These are phyloP conservation scores for Fusarium sp. DNA, from an alignment of 2,329 filamentous ascomycete genomes.

Conservation along the genomic window DNA sequence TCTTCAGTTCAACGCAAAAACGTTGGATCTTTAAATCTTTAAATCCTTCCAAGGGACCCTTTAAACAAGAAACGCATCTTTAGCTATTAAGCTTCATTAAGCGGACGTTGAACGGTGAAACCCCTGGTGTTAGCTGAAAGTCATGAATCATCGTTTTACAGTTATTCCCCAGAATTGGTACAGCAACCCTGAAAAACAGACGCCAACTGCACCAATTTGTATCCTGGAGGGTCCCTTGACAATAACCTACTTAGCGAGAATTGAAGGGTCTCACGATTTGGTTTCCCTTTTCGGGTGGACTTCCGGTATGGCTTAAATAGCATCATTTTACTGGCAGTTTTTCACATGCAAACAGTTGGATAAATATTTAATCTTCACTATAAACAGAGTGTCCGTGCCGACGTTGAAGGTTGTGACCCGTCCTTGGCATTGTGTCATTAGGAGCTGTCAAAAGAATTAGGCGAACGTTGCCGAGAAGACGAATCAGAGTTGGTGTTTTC, in stretches of 20 bases:
- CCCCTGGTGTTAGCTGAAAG: conserved; percentile 11
- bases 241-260: conserved; percentile 10
- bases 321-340: neutral
- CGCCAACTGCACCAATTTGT: neutral
- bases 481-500: conserved; percentile 10
- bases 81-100: conserved; percentile 29
- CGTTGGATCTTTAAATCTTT: conserved; percentile 23
- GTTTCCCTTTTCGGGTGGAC: conserved; percentile 25
- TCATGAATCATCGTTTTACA: conserved; percentile 44
- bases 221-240: conserved; percentile 8
- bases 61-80: conserved; percentile 1
- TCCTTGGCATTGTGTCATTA: conserved; percentile 19
- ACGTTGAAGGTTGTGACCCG: conserved; percentile 5
- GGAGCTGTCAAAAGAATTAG: conserved; percentile 28
- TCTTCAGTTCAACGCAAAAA: neutral
- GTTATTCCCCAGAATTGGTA: neutral
- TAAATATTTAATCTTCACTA: conserved; percentile 2
- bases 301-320: neutral
- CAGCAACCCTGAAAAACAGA: neutral
- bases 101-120: conserved; percentile 1
- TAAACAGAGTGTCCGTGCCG: conserved; percentile 1
- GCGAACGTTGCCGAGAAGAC: conserved; percentile 24
- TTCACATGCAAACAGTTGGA: neutral
- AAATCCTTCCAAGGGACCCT: conserved; percentile 11
- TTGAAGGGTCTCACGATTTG: conserved; percentile 25